Base-by-base conservation (phyloP, 352 stramenopile genomes). In the Phytophthora agathidicida region DNA sequence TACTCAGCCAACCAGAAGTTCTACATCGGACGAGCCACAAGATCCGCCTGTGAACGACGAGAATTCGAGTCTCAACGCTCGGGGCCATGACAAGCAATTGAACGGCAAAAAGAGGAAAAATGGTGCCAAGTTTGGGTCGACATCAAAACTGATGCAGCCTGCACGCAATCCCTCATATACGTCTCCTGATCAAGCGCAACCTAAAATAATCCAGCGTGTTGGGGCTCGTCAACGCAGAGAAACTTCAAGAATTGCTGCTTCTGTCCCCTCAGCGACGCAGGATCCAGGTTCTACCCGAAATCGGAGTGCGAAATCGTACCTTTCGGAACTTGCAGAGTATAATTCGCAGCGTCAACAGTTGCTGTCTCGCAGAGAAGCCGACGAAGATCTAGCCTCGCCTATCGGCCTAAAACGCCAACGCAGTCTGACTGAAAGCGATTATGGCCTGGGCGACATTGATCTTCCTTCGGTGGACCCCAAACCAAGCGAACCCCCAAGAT, bases 321-420 rank as follows among this genome's bases (percentile, higher is more conserved):
- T 54, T 27, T 70, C 42, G 30, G 61, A 54, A 38, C 65, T 70
- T 30, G 61, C 61, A 2, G 30, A 61, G 28, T 35, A 57, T 35
- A 32, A 65, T 7, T 70, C 47, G 20, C 61, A 70, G 24, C 61
- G 61, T 19, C 42, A 60, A 30, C 39, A 70, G 24, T 19, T 70
- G 8, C 26, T 66, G 13, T 66, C 42, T 37, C 48, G 42, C 13
- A 51, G 22, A 30, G 31, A 27, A 31, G 28, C 43, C 3, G 20
- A 42, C 14, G 31, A 43, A 10, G 19, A 10, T 37, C 27, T 46
- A 46, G 16, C 26, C 23, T 50, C 37, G 19, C 10, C 3, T 2
- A 6, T 3, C 6, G n/a, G 10, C 3, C 20, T 24, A 5, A 49
- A n/a, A 9, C 30, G 16, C 20, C 41, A 54, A 26, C 28, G 37